A percentile compares a stretch with the other conserved stretches of the same genome.
Conservation (phyloP, 129 eudicot genomes). For the Solidago caesia region DNA sequence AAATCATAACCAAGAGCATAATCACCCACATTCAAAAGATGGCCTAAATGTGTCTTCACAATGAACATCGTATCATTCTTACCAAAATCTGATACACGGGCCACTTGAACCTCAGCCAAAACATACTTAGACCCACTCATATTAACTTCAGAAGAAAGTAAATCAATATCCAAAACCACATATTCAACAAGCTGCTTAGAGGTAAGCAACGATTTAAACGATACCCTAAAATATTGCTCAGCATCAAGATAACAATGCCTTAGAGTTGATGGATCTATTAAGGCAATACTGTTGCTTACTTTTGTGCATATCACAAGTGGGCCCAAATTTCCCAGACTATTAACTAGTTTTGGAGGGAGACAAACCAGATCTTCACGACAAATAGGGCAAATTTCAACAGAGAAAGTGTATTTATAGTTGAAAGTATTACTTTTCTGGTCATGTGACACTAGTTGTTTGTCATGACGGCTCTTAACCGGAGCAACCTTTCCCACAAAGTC, state of each 20-base stretch:
- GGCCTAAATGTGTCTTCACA: conserved; percentile 56
- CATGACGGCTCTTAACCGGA: conserved; percentile 41
- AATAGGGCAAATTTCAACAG: conserved; percentile 52
- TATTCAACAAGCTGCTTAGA: conserved; percentile 27
- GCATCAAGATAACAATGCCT: conserved; percentile 16
- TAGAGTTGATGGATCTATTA: conserved; percentile 22
- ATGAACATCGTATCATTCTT: conserved; percentile 44
- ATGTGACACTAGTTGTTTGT: conserved; percentile 61
- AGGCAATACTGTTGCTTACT: conserved; percentile 40
- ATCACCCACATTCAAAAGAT: conserved; percentile 57
- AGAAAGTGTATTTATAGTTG: conserved; percentile 52
- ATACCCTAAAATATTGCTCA: conserved; percentile 14
- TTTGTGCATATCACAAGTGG: conserved; percentile 62
- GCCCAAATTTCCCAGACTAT: conserved; percentile 47
- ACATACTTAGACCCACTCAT: conserved; percentile 26
- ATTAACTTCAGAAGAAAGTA: conserved; percentile 3
- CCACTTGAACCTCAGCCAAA: conserved; percentile 63
- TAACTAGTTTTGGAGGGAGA: conserved; percentile 54
- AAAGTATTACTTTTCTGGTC: conserved; percentile 55
- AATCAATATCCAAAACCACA: conserved; percentile 17
- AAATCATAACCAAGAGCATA: conserved; percentile 67
- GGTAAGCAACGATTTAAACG: conserved; percentile 15
- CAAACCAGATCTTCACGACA: conserved; percentile 64
- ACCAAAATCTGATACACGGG: conserved; percentile 73
- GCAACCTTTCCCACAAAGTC: conserved; percentile 56